A percentile compares a stretch with the other conserved stretches of the same genome.
Evolutionary conservation across 306 rosid species (phyloP).

Genomic region (Dalbergia oliveri): DNA sequence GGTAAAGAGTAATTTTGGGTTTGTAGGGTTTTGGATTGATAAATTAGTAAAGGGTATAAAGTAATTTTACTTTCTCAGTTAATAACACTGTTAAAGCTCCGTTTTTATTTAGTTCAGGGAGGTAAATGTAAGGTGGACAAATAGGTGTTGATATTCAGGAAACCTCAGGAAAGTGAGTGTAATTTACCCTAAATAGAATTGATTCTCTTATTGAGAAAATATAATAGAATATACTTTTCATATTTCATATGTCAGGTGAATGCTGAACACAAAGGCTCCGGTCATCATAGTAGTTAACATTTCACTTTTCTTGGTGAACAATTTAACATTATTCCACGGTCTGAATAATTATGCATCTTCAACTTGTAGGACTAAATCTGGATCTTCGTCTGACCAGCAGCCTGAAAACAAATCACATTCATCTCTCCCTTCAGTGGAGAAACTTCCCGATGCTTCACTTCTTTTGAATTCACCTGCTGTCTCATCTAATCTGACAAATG

Average conservation of each 20-base stretch:
- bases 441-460: slow-evolving; percentile 93
- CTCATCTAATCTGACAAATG: slow-evolving; percentile 56
- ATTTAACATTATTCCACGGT: slow-evolving; percentile 12
- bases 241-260: slow-evolving; percentile 4
- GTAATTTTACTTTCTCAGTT: too few species aligned
- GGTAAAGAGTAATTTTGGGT: too few species aligned
- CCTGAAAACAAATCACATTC: slow-evolving; percentile 49
- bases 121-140: too few species aligned
- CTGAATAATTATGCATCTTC: slow-evolving; percentile 27
- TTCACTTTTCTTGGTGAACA: slow-evolving; percentile 32
- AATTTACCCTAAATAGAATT: too few species aligned
- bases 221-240: slow-evolving; percentile 17
- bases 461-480: slow-evolving; percentile 71
- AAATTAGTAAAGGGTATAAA: too few species aligned
- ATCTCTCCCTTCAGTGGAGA: slow-evolving; percentile 53
- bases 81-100: too few species aligned
- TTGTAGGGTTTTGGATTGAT: too few species aligned
- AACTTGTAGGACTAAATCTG: slow-evolving; percentile 55
- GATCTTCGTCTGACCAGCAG: slow-evolving; percentile 48
- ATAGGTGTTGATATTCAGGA: too few species aligned
- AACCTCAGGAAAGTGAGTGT: too few species aligned
- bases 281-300: slow-evolving; percentile 5
- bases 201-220: not conserved
- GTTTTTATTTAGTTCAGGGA: too few species aligned
- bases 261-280: slow-evolving; percentile 2